Conservation (phyloP, 2,329 filamentous ascomycete species). For the Colletotrichum phormii region DNA sequence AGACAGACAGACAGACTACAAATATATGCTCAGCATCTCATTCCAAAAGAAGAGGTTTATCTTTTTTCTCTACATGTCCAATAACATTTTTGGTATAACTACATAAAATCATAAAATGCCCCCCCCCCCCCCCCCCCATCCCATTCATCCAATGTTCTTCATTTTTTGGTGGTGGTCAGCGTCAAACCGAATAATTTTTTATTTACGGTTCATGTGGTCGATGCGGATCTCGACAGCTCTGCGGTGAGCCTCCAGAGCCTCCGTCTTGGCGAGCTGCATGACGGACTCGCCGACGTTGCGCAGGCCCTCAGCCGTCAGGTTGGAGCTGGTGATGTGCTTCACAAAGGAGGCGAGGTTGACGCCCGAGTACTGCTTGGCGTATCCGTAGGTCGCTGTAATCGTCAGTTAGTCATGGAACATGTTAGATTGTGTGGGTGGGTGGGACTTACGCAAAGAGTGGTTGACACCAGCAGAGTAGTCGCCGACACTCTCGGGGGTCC, state of each 20-base stretch:
- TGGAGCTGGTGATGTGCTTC: slow-evolving; percentile 97
- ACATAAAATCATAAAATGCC: slow-evolving; percentile 19
- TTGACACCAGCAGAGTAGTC: slow-evolving; percentile 99
- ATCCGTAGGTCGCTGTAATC: slow-evolving; percentile 89
- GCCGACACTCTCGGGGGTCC: slow-evolving; percentile 97
- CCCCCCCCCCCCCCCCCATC: too few relatives aligned
- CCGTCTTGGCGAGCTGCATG: slow-evolving; percentile 94
- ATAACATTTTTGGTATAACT: slow-evolving; percentile 28
- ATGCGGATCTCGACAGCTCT: slow-evolving; percentile 89
- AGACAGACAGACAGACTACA: neutral
- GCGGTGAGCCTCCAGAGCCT: slow-evolving; percentile 94
- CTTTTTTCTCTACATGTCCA: slow-evolving; percentile 5
- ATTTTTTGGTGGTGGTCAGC: neutral
- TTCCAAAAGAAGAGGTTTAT: neutral
- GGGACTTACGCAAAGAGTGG: slow-evolving; percentile 89
- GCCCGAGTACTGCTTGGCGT: slow-evolving; percentile 97
- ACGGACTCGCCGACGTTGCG: slow-evolving; percentile 88
- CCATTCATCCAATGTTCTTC: neutral
- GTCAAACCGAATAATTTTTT: neutral
- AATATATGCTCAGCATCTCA: too few relatives aligned
- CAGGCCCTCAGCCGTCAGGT: slow-evolving; percentile 87
- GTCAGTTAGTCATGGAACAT: slow-evolving; percentile 14
- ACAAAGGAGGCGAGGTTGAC: slow-evolving; percentile 96
- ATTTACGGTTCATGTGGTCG: slow-evolving; percentile 53
- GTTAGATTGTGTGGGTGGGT: neutral